These are phyloP conservation scores for Starmerella vitae DNA, from an alignment of 805 yeast species.

Conservation along the genomic window DNA sequence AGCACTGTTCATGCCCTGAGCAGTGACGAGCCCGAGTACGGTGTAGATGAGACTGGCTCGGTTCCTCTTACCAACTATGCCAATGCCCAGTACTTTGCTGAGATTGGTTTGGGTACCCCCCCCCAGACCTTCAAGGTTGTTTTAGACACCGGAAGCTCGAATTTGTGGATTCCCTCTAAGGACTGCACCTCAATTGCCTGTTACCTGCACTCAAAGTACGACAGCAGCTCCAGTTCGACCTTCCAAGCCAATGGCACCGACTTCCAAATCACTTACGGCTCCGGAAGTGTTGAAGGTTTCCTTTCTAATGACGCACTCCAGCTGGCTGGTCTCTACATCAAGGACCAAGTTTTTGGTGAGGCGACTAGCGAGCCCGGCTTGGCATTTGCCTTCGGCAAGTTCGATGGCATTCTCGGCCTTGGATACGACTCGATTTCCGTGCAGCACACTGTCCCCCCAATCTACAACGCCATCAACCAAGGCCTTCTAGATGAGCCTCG, in stretches of 20 bases:
- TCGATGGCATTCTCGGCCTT: constrained; percentile 93
- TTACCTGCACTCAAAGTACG: constrained; percentile 83
- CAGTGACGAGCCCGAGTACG: constrained; percentile 16
- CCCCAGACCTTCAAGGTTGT: constrained; percentile 87
- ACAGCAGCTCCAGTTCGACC: constrained; percentile 65
- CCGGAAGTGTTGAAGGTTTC: constrained; percentile 85
- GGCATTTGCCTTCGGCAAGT: constrained; percentile 96
- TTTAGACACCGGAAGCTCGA: constrained; percentile 92
- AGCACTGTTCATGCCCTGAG: constrained; percentile 7
- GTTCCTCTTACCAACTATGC: constrained; percentile 84
- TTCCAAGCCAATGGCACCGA: constrained; percentile 78
- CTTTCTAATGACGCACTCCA: constrained; percentile 73
- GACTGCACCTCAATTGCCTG: constrained; percentile 92
- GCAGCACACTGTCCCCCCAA: constrained; percentile 80
- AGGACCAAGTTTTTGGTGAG: constrained; percentile 90
- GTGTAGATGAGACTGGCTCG: constrained; percentile 17
- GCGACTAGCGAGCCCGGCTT: constrained; percentile 95
- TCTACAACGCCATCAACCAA: constrained; percentile 72
- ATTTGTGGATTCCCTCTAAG: constrained; percentile 87
- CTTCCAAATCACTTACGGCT: constrained; percentile 79
- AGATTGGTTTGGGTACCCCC: constrained; percentile 83
- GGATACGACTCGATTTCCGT: constrained; percentile 89
- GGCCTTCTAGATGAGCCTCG: constrained; percentile 73
- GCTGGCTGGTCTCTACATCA: constrained; percentile 73
- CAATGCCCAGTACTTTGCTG: constrained; percentile 94